Percentiles rank a stretch among this genome's conserved stretches.
Evolutionary conservation across 1,284 basidiomycete species (phyloP).

Genomic region (Fistulinella cinereoalba): DNA sequence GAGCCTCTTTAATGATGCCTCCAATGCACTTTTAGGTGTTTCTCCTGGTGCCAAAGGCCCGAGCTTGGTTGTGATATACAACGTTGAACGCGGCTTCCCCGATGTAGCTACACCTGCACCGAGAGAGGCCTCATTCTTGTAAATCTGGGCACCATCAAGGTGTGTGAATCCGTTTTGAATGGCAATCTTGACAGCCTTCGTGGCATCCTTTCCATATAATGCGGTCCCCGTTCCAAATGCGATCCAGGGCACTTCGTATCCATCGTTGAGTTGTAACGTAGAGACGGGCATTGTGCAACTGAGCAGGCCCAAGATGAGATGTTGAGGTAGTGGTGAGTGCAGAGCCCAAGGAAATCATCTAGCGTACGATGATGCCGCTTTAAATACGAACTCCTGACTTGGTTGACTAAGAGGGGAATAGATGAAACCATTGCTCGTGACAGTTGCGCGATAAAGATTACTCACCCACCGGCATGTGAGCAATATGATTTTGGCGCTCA

Average conservation of each 20-base stretch:
- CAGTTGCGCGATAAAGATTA: background rate
- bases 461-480: too few species aligned
- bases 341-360: too few species aligned
- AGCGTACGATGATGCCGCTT: too few species aligned
- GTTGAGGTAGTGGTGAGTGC: too few species aligned
- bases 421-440: slow-evolving; percentile 5
- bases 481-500: too few species aligned
- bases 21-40: slow-evolving; percentile 49
- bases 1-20: slow-evolving; percentile 58
- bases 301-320: too few species aligned
- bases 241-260: slow-evolving; percentile 54
- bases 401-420: slow-evolving; percentile 9
- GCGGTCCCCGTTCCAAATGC: slow-evolving; percentile 72
- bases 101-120: slow-evolving; percentile 53
- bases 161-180: slow-evolving; percentile 64
- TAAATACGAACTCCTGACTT: slow-evolving; percentile 13
- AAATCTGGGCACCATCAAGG: slow-evolving; percentile 70
- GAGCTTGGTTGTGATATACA: slow-evolving; percentile 72
- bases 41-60: slow-evolving; percentile 34
- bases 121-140: slow-evolving; percentile 60
- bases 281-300: slow-evolving; percentile 36
- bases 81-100: slow-evolving; percentile 41
- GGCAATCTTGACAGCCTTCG: slow-evolving; percentile 47
- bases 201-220: slow-evolving; percentile 51
- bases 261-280: slow-evolving; percentile 57